phyloP scores from a whole-genome alignment of 2,329 filamentous ascomycete species.

The Ophiostoma australiae region DNA sequence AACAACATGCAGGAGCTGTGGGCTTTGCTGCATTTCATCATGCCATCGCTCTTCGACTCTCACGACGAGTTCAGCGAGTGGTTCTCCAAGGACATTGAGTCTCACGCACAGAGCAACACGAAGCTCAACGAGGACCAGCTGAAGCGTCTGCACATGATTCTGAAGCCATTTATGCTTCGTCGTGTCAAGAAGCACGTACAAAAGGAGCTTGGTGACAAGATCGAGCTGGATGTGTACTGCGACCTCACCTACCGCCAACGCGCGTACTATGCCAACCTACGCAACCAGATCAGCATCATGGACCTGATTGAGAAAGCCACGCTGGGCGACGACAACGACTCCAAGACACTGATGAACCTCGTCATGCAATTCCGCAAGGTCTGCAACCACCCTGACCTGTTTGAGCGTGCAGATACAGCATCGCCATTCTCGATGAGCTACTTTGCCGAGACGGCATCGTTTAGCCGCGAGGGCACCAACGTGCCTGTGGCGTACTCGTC shows the following conservation, averaged over 20 bases:
- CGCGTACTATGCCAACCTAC: conserved; percentile 84
- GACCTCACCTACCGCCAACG: conserved; percentile 94
- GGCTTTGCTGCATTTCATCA: conserved; percentile 97
- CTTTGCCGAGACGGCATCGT: conserved; percentile 93
- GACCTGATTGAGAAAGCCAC: conserved; percentile 97
- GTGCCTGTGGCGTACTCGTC: conserved; percentile 83
- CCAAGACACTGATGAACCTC: conserved; percentile 94
- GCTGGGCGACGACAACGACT: conserved; percentile 88
- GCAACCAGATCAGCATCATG: conserved; percentile 98
- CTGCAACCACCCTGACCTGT: conserved; percentile 96
- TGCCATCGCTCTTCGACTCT: conserved; percentile 96
- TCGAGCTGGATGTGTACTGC: conserved; percentile 93
- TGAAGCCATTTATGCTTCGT: conserved; percentile 98
- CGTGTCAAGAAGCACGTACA: conserved; percentile 99
- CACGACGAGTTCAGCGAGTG: conserved; percentile 91
- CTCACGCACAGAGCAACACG: conserved; percentile 97
- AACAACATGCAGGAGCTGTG: conserved; percentile 99
- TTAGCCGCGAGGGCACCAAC: conserved; percentile 79
- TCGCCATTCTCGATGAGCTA: conserved; percentile 79
- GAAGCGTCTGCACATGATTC: conserved; percentile 93
- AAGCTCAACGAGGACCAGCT: conserved; percentile 98
- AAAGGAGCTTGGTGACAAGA: conserved; percentile 98
- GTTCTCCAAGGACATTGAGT: conserved; percentile 96
- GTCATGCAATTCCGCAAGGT: conserved; percentile 99
- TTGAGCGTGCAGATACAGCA: conserved; percentile 86